Evolutionary conservation across 805 yeast genomes (phyloP), one percentile per base, ranked within the genome.

Genomic region (Yarrowia hollandica): DNA sequence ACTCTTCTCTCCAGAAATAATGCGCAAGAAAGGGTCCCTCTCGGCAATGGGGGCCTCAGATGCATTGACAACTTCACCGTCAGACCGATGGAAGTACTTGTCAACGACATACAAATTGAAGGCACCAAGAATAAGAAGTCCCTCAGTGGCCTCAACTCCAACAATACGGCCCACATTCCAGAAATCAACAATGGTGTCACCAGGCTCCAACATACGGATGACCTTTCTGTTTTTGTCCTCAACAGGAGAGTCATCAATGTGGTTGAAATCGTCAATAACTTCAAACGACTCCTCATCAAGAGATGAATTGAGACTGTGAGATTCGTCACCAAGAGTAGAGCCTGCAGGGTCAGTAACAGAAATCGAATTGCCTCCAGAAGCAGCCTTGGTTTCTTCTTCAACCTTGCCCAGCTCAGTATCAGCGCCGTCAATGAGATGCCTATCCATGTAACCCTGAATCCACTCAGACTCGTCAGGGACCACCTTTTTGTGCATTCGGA

Each of bases 61-160:
- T 15, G 83, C 78, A 64, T 85, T 88, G 19, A 86, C 76, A 5
- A 90, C 77, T 57, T 86, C 64, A 73, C 84, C 59, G 76, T 80
- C 62, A 73, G 72, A 63, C 64, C 73, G 1, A 63, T 80, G 84
- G 62, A 84, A 86, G 68, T 84, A 90, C 65, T 83, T 82, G 61
- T 82, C 88, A 59, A 86, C 81, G 64, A 88, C 72, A 66, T 89
- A 90, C 8, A 88, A 64, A 65, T 85, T 84, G 4, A 76, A 74
- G 3, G 77, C 72, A 0, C 96, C 96, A 34, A 85, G 69, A 23
- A 90, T 86, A 69, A 90, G 72, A 34, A 90, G 76, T 14, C 92
- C 88, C 66, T 89, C 96, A 15, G 79, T 74, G 1, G 90, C 83
- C 26, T 84, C 88, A n/a, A 90, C 72, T 0, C 96, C 96, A 60